phyloP scores from a whole-genome alignment of 2,329 filamentous ascomycete genomes.

The Sporothrix variecibatus region DNA sequence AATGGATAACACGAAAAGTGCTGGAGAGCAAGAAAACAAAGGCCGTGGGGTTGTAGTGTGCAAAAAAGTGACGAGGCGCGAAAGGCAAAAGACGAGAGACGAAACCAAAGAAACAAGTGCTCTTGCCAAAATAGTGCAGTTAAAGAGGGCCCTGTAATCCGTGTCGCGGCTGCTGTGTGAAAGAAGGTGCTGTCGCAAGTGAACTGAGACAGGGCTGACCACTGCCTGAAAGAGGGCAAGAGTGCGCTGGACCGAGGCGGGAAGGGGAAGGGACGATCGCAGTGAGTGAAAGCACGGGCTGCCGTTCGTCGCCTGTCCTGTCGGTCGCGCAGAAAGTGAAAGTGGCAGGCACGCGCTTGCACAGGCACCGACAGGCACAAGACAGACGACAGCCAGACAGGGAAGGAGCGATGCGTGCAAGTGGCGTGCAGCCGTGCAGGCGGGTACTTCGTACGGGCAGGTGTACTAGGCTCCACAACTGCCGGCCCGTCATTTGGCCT shows the following conservation, averaged over 20 bases:
- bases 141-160: neutral
- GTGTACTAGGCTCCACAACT: neutral
- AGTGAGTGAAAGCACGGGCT: neutral
- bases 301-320: neutral
- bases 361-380: neutral
- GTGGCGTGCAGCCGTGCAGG: neutral
- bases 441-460: too few relatives aligned
- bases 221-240: neutral
- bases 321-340: neutral
- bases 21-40: slow-evolving; percentile 10
- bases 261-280: neutral
- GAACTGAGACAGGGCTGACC: neutral
- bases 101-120: neutral
- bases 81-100: neutral
- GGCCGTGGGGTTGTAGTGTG: neutral
- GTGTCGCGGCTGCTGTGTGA: slow-evolving; percentile 14
- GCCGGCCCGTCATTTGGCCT: neutral
- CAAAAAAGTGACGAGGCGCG: neutral
- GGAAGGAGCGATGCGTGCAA: neutral
- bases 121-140: neutral
- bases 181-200: slow-evolving; percentile 9
- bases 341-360: neutral
- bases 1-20: neutral
- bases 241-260: neutral
- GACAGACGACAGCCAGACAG: too few relatives aligned